These are phyloP conservation scores for Aeschynomene evenia DNA, from an alignment of 306 rosid species.

Conservation along the genomic window DNA sequence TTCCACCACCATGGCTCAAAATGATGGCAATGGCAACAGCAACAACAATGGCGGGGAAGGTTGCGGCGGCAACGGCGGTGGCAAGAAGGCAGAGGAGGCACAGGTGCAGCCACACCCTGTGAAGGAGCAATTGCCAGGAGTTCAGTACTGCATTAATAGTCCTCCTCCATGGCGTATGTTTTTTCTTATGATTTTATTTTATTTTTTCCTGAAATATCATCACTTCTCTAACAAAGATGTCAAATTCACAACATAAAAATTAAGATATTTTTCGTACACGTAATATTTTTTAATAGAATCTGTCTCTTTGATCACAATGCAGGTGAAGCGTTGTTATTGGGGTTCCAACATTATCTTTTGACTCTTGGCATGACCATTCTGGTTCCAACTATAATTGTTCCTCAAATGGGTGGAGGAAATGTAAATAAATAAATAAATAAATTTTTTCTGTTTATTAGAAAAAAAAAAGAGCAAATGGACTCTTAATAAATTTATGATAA, in stretches of 20 bases:
- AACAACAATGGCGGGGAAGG: neutral
- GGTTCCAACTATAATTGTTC: conserved; percentile 72
- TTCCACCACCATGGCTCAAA: conserved; percentile 47
- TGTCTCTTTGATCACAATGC: conserved; percentile 27
- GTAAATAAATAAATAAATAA: too few species aligned
- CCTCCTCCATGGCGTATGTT: conserved; percentile 84
- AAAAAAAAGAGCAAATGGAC: too few species aligned
- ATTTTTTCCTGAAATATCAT: neutral
- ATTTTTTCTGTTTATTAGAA: too few species aligned
- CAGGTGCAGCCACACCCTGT: conserved; percentile 29
- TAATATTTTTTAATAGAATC: too few species aligned
- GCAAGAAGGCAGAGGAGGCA: neutral
- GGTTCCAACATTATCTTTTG: conserved; percentile 86
- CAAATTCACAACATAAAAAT: neutral
- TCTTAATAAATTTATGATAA: too few species aligned
- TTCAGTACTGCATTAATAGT: conserved; percentile 69
- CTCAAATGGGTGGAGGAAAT: conserved; percentile 86
- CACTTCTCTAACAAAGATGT: too few species aligned
- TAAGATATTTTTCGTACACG: too few species aligned
- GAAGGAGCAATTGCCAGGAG: conserved; percentile 69
- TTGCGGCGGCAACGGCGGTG: neutral
- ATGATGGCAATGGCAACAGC: neutral
- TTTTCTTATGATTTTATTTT: neutral
- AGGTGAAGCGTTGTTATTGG: conserved; percentile 70
- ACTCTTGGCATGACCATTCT: conserved; percentile 70